A percentile compares a stretch with the other conserved stretches of the same genome.
phyloP scores from a whole-genome alignment of 305 asterid species.

The Fraxinus nigra region DNA sequence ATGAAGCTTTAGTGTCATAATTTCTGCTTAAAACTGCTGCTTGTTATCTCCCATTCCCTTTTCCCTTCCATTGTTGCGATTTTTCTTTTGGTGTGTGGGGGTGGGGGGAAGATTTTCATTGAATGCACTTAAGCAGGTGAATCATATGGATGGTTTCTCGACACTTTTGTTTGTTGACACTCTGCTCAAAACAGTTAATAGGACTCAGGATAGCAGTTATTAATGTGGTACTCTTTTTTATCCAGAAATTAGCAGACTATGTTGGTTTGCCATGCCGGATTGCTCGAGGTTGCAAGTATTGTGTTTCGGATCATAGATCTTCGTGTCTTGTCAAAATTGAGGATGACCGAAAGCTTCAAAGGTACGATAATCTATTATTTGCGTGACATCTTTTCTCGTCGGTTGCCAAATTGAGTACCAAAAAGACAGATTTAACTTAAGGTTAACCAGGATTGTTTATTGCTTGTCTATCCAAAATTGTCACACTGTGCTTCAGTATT shows the following conservation, averaged over 20 bases:
- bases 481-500: not conserved
- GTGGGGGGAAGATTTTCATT: not conserved
- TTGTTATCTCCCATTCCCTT: not conserved
- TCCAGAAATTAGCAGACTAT: conserved; percentile 91
- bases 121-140: not conserved
- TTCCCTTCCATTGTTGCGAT: not conserved
- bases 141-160: not conserved
- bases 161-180: not conserved
- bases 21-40: not conserved
- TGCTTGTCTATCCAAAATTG: not conserved
- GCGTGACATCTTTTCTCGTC: not conserved
- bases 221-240: conserved; percentile 20
- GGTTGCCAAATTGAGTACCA: not conserved
- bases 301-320: conserved; percentile 83
- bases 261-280: conserved; percentile 98
- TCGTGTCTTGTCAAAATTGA: conserved; percentile 79
- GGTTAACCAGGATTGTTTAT: not conserved
- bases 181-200: not conserved
- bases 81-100: not conserved
- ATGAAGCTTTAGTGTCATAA: not conserved
- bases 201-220: conserved; percentile 10
- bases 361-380: conserved; percentile 39
- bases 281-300: conserved; percentile 90
- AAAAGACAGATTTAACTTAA: not conserved
- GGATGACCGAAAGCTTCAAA: conserved; percentile 60